Evolutionary conservation across 2,329 filamentous ascomycete species (phyloP), one percentile per base, ranked within the genome.

Genomic region (Penicillium sp.): DNA sequence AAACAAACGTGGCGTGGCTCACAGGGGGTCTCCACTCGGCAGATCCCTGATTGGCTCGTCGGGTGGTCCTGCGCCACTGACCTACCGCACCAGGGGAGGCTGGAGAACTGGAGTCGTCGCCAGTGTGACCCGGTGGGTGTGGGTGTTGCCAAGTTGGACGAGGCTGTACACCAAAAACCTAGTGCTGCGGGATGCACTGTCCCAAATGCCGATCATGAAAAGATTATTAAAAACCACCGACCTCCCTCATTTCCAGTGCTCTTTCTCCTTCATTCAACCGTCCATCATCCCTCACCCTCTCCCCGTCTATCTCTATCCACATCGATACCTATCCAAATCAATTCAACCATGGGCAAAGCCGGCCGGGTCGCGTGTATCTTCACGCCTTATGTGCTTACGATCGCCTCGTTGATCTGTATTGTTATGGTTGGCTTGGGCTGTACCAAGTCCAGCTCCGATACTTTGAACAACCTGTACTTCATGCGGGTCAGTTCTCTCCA

Each of bases 341-440:
- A 35, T 42, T 56, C 68, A 73, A 73, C 38, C 70, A 91, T 90
- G 88, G 87, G 87, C 65, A 88, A 89, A 80, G 83, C 85, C 73
- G 93, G 92, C 69, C 87, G 94, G 73, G 87, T 94, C 71, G 82
- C 91, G 76, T 97, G 93, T 80, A 95, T 98, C 79, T 86, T 91
- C 79, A 82, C 93, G 81, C 94, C 94, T 62, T 93, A 97, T 79
- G 82, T 86, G 66, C 85, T 97, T 72, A 94, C 92, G 22, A 80
- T 95, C 70, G 90, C 85, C 65, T 89, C 90, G 61, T 82, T 97
- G 71, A 80, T 95, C 70, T 90, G 89, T 69, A 76, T 88, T 57
- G 70, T 85, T 52, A 73, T 89, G 42, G 81, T 89, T 55, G 83
- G 85, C 64, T 67, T 87, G 54, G 85, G 84, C 38, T 84, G 85